Conservation (phyloP, 495 filamentous ascomycete genomes). For the Tuber melanosporum region DNA sequence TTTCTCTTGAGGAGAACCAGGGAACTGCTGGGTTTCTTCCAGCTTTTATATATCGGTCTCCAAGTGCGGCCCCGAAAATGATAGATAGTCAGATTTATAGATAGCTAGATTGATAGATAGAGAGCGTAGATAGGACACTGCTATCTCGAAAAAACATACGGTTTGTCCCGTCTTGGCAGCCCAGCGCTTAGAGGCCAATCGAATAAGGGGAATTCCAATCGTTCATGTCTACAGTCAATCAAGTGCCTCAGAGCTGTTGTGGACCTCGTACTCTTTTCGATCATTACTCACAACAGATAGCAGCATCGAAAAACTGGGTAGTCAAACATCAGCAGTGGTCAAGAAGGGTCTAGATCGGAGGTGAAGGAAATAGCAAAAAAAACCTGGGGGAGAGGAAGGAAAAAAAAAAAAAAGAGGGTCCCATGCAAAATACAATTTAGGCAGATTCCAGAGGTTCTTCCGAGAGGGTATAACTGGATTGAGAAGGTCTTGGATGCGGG, state of each 20-base stretch:
- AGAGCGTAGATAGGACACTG: not conserved
- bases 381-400: not conserved
- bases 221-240: not conserved
- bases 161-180: not conserved
- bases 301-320: not conserved
- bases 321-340: not conserved
- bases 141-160: not conserved
- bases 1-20: not conserved
- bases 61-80: not conserved
- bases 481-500: not conserved
- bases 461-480: not conserved
- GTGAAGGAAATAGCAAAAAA: not conserved
- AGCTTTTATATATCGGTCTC: not conserved
- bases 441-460: not conserved
- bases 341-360: not conserved
- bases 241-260: not conserved
- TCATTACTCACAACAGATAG: not conserved
- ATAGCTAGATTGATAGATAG: not conserved
- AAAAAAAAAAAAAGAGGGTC: not conserved
- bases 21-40: not conserved
- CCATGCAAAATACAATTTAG: not conserved
- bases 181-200: not conserved
- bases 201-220: not conserved
- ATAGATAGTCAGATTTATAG: not conserved
- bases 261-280: not conserved